Conservation (phyloP, 2,329 filamentous ascomycete species). For the Botrytis galanthina region DNA sequence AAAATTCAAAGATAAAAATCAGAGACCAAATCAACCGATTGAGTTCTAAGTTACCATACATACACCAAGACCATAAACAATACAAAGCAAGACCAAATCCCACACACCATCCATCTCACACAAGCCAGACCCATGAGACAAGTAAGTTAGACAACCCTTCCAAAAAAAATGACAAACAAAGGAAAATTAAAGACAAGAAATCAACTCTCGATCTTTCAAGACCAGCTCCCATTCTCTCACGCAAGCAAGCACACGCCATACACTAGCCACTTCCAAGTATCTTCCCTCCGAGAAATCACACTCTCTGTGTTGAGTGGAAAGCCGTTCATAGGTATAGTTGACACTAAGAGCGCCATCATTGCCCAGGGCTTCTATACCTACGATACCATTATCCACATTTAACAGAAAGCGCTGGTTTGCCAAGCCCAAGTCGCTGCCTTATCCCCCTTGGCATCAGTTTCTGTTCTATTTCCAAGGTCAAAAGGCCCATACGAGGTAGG, state of each 20-base stretch:
- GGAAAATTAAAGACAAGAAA: conserved; percentile 10
- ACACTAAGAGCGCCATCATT: no score
- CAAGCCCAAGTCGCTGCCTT: background rate
- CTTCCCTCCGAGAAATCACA: background rate
- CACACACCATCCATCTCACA: background rate
- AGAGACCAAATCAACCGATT: background rate
- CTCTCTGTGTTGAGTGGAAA: no score
- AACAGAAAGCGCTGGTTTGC: background rate
- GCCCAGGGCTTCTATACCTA: background rate
- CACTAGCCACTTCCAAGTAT: background rate
- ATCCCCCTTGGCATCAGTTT: no score
- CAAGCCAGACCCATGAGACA: background rate
- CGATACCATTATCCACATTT: background rate
- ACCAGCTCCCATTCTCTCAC: background rate
- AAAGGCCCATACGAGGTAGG: no score
- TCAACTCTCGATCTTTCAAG: conserved; percentile 1
- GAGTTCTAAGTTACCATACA: background rate
- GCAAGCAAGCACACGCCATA: background rate
- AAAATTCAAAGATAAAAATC: background rate
- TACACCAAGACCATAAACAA: background rate
- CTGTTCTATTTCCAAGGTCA: no score
- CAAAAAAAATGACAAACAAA: background rate
- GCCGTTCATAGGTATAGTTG: background rate
- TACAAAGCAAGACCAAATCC: background rate
- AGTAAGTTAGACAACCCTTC: background rate